phyloP scores from a whole-genome alignment of 2,329 filamentous ascomycete genomes.

The Neonectria coccinea region DNA sequence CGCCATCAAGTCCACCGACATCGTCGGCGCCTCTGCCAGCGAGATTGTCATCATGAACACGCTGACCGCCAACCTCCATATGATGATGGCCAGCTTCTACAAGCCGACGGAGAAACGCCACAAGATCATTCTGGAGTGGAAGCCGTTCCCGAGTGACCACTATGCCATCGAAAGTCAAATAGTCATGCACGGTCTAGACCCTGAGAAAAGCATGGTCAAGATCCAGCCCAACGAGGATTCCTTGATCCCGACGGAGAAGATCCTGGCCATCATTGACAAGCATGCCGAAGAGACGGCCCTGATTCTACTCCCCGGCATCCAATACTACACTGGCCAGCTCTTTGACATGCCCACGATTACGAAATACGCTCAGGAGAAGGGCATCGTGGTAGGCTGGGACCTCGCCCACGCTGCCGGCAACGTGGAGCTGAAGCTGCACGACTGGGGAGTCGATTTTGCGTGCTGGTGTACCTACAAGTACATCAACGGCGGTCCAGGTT shows the following conservation, averaged over 20 bases:
- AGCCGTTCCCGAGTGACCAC: slow-evolving; percentile 89
- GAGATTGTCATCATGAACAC: slow-evolving; percentile 93
- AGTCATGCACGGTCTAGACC: slow-evolving; percentile 74
- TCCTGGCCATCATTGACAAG: slow-evolving; percentile 78
- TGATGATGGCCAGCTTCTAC: slow-evolving; percentile 89
- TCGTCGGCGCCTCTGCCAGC: slow-evolving; percentile 78
- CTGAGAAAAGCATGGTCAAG: slow-evolving; percentile 76
- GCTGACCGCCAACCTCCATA: slow-evolving; percentile 82
- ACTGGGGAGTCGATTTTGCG: slow-evolving; percentile 93
- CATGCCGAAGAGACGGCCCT: slow-evolving; percentile 80
- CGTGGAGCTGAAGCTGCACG: slow-evolving; percentile 81
- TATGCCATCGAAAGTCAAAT: slow-evolving; percentile 89
- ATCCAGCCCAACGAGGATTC: slow-evolving; percentile 72
- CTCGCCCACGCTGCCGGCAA: slow-evolving; percentile 90
- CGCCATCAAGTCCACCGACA: slow-evolving; percentile 73
- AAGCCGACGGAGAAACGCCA: slow-evolving; percentile 71
- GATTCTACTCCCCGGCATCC: slow-evolving; percentile 85
- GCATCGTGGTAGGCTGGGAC: slow-evolving; percentile 86
- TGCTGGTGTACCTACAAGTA: slow-evolving; percentile 97
- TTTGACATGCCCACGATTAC: slow-evolving; percentile 88
- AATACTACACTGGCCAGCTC: slow-evolving; percentile 92
- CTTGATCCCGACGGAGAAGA: slow-evolving; percentile 76
- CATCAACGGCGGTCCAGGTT: slow-evolving; percentile 85
- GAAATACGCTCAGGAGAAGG: slow-evolving; percentile 75
- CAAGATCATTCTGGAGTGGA: slow-evolving; percentile 90